Evolutionary conservation across 2,329 filamentous ascomycete genomes (phyloP).

Genomic region (Macrophomina tecta): DNA sequence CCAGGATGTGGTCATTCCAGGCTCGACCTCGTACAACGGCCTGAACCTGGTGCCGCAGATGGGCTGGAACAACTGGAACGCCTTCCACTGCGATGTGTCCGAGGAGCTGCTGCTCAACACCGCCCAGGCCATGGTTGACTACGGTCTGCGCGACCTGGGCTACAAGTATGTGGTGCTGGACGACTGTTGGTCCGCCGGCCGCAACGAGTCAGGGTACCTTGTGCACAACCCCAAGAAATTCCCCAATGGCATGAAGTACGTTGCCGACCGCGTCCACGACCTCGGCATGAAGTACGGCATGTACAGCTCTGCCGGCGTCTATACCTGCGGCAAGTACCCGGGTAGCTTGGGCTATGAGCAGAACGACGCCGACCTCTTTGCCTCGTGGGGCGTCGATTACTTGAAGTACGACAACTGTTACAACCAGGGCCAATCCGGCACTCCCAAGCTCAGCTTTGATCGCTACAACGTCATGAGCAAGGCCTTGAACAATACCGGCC

Average conservation of each 20-base stretch:
- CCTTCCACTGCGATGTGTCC: slow-evolving; percentile 54
- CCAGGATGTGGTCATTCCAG: slow-evolving; percentile 33
- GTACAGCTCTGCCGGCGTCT: slow-evolving; percentile 56
- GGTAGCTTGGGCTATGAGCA: slow-evolving; percentile 58
- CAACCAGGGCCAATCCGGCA: slow-evolving; percentile 59
- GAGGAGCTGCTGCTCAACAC: slow-evolving; percentile 55
- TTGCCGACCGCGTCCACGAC: slow-evolving; percentile 56
- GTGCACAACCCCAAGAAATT: slow-evolving; percentile 40
- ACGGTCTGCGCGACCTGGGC: slow-evolving; percentile 55
- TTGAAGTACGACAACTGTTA: slow-evolving; percentile 62
- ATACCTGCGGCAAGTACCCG: slow-evolving; percentile 47
- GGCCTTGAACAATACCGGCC: slow-evolving; percentile 54
- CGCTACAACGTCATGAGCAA: slow-evolving; percentile 57
- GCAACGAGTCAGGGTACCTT: slow-evolving; percentile 52
- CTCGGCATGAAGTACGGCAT: slow-evolving; percentile 60
- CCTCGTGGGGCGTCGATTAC: slow-evolving; percentile 57
- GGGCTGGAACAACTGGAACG: slow-evolving; percentile 46
- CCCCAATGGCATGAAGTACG: slow-evolving; percentile 54
- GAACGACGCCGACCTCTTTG: slow-evolving; percentile 59
- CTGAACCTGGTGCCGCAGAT: slow-evolving; percentile 46
- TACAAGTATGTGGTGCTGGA: slow-evolving; percentile 61
- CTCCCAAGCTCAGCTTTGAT: slow-evolving; percentile 52
- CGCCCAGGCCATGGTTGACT: slow-evolving; percentile 52
- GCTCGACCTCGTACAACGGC: slow-evolving; percentile 42
- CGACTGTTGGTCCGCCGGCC: slow-evolving; percentile 59